Percentiles rank a stretch among this genome's conserved stretches.
Evolutionary conservation across 805 yeast genomes (phyloP).

Genomic region (Yarrowia sp.): DNA sequence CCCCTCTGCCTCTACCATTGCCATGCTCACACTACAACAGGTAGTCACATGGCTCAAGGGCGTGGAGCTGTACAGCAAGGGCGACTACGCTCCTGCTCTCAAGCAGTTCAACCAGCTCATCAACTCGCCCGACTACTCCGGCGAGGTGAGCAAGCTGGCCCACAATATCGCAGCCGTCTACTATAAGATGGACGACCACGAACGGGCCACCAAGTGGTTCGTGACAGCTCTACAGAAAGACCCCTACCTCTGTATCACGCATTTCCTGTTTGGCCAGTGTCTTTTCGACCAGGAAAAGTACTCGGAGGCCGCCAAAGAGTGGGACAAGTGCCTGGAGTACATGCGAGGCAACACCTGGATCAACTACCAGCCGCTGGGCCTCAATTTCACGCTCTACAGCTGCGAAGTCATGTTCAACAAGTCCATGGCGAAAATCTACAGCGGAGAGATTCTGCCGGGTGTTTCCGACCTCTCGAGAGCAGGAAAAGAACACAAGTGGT

Average conservation of each 20-base stretch:
- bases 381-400: constrained; percentile 27
- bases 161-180: constrained; percentile 36
- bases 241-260: constrained; percentile 29
- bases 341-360: constrained; percentile 40
- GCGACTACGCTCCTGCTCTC: constrained; percentile 15
- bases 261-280: constrained; percentile 30
- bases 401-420: constrained; percentile 26
- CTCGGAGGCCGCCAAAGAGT: constrained; percentile 31
- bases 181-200: constrained; percentile 27
- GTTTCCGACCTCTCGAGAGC: background rate
- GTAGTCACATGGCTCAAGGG: constrained; percentile 39
- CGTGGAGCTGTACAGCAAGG: constrained; percentile 31
- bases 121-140: constrained; percentile 22
- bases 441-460: constrained; percentile 18
- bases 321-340: constrained; percentile 26
- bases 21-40: constrained; percentile 23
- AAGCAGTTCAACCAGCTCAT: constrained; percentile 29
- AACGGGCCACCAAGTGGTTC: constrained; percentile 31
- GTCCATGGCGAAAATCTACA: constrained; percentile 18
- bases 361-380: constrained; percentile 37
- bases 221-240: constrained; percentile 29
- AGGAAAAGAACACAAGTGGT: constrained; percentile 29
- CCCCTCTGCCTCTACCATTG: no score
- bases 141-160: constrained; percentile 35
- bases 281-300: constrained; percentile 23